Conservation (phyloP, 1,284 basidiomycete species). For the Erythrobasidium hasegawianum region DNA sequence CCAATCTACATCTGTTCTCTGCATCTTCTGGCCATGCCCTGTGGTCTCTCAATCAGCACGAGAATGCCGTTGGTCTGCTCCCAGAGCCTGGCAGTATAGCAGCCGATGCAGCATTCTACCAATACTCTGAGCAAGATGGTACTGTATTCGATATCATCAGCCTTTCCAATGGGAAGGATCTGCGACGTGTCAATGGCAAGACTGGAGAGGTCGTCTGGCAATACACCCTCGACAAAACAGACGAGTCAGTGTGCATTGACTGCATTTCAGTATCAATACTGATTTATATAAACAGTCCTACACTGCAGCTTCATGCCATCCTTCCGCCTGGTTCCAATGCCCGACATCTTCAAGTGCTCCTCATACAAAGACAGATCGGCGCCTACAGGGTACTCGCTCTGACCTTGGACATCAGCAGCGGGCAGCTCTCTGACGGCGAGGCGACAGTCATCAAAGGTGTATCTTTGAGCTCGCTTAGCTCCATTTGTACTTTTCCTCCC, state of each 20-base stretch:
- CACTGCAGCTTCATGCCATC: constrained; percentile 20
- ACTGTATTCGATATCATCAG: constrained; percentile 44
- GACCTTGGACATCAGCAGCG: background rate
- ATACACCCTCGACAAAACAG: constrained; percentile 61
- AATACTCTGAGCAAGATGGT: constrained; percentile 9
- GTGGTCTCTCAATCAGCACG: constrained; percentile 25
- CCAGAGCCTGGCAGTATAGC: constrained; percentile 26
- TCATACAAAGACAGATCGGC: constrained; percentile 10
- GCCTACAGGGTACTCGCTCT: constrained; percentile 4
- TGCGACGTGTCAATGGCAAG: constrained; percentile 55
- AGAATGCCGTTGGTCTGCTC: constrained; percentile 11
- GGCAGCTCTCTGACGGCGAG: background rate
- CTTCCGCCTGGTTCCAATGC: constrained; percentile 8
- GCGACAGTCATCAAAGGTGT: constrained; percentile 6
- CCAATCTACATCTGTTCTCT: constrained; percentile 25
- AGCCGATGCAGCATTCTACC: constrained; percentile 18
- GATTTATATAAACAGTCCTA: constrained; percentile 7
- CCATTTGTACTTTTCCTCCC: constrained; percentile 7
- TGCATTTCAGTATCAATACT: too few species aligned
- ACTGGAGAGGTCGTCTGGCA: constrained; percentile 61
- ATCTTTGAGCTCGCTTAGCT: constrained; percentile 6
- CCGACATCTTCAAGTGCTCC: constrained; percentile 1
- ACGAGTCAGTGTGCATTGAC: constrained; percentile 59
- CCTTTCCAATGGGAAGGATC: constrained; percentile 61
- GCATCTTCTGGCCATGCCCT: constrained; percentile 22